Base-by-base conservation (phyloP, 2,329 filamentous ascomycete species). In the Xylaria sp. region DNA sequence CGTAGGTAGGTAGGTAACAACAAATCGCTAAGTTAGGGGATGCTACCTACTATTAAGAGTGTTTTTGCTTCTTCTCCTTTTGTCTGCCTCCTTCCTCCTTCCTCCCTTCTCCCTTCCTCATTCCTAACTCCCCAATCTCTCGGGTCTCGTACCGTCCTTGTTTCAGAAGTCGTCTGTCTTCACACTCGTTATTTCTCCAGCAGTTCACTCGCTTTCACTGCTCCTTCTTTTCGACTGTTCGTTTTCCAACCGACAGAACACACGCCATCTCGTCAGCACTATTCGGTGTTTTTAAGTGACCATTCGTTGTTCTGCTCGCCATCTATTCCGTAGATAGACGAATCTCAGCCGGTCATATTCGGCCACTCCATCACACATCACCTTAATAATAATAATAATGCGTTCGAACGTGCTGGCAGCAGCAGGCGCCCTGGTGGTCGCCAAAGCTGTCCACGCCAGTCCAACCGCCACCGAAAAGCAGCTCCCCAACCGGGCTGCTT, bases 391-490 rank as follows among this genome's bases (percentile, higher is more conserved):
- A 74, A 69, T 74, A 76, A 84, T 62, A 68, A 88, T 88, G 87
- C 86, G 84, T 79, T 81, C 82, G 35, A 79, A 81, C 69, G 73
- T 81, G 73, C 71, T 88, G 68, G 77, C 84, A 60, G 82, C 85
- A 69, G 83, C 84, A 60, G 82, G 85, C 68, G 83, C 81, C 74
- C 78, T 89, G 72, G 83, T 84, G 72, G 82, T 83, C 74, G 75
- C 83, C 69, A 78, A 77, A 67, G 68, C 81, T 69, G 85, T 82
- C 69, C 77, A 78, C 27, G 86, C 86, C 63, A 81, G 80, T 12
- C 87, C 88, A 59, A 88, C 87, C 35, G 79, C 78, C 51, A 87
- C 84, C 9, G 78, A 82, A 68, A 82, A 81, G 63, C 78, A 85
- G 71, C 79, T 83, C 23, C 84, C 85, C 8, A 80, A 78, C 77